These are phyloP conservation scores for Sindora glabra DNA, from an alignment of 306 rosid species.

Conservation along the genomic window DNA sequence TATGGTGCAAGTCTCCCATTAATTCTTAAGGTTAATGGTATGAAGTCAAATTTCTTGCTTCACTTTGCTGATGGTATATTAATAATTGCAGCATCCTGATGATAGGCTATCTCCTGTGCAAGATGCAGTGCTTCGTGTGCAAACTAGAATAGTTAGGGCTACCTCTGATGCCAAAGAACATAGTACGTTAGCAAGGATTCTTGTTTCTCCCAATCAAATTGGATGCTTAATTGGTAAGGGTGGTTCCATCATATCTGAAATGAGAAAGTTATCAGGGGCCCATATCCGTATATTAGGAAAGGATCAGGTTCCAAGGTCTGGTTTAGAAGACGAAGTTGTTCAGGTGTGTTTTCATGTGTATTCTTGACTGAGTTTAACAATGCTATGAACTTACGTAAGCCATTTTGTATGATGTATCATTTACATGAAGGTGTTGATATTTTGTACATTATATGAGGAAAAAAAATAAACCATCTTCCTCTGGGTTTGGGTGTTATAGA, in stretches of 20 bases:
- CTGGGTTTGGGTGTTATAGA: conserved; percentile 1
- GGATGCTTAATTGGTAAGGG: conserved; percentile 97
- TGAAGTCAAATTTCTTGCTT: conserved; percentile 2
- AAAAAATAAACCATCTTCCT: not conserved
- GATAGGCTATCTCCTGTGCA: conserved; percentile 90
- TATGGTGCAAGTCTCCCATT: conserved; percentile 29
- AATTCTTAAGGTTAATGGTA: conserved; percentile 6
- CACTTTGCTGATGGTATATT: conserved; percentile 19
- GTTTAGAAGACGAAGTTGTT: conserved; percentile 78
- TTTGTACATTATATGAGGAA: not conserved
- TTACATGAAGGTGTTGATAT: not conserved
- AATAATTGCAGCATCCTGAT: conserved; percentile 76
- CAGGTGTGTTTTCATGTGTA: conserved; percentile 42
- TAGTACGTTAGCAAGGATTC: conserved; percentile 61
- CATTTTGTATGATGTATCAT: conserved; percentile 1
- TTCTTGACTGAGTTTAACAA: not conserved
- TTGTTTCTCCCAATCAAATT: conserved; percentile 76
- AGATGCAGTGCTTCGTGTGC: conserved; percentile 92
- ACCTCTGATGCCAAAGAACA: conserved; percentile 63
- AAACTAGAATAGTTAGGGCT: conserved; percentile 65
- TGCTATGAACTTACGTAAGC: not conserved
- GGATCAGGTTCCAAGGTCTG: conserved; percentile 83
- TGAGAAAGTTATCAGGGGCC: conserved; percentile 88
- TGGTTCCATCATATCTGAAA: conserved; percentile 83
- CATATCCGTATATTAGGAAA: conserved; percentile 80